These are phyloP conservation scores for Kazachstania africana DNA, from an alignment of 805 yeast species.

Conservation along the genomic window DNA sequence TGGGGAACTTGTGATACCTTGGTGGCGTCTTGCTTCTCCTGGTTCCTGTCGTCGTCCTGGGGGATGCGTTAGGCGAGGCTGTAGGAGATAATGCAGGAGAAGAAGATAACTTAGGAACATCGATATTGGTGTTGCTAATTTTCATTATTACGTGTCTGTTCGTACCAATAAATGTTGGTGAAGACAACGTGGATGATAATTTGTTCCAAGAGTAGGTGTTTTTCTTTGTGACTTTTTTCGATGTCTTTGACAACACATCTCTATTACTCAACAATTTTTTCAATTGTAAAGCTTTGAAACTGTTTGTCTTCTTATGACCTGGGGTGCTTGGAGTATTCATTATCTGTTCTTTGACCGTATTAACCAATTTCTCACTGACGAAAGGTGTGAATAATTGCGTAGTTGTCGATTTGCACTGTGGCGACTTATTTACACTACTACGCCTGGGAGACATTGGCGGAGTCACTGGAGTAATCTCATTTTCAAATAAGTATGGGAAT, in stretches of 20 bases:
- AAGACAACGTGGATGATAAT: constrained; percentile 3
- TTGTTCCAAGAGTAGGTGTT: background rate
- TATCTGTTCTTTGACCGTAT: constrained; percentile 16
- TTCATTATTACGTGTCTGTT: constrained; percentile 9
- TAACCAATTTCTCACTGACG: constrained; percentile 15
- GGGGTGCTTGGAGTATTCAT: background rate
- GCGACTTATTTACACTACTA: background rate
- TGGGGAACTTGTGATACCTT: constrained; percentile 13
- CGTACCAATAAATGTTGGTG: constrained; percentile 6
- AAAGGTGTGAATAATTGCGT: constrained; percentile 8
- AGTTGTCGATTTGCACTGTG: too few species aligned
- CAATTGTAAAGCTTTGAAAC: constrained; percentile 26
- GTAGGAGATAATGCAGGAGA: background rate
- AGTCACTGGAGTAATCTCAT: constrained; percentile 20
- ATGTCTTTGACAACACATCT: constrained; percentile 18
- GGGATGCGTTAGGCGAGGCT: constrained; percentile 3
- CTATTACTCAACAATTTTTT: constrained; percentile 23
- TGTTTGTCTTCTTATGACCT: constrained; percentile 25
- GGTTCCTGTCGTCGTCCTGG: constrained; percentile 2
- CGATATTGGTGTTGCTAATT: background rate
- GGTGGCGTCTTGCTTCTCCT: constrained; percentile 6
- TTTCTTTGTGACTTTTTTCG: constrained; percentile 6
- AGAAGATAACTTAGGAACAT: constrained; percentile 1
- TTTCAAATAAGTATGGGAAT: too few species aligned
- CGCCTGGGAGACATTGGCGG: constrained; percentile 21